A percentile compares a stretch with the other conserved stretches of the same genome.
phyloP scores from a whole-genome alignment of 345 rosid genomes.

The Camelina neglecta region DNA sequence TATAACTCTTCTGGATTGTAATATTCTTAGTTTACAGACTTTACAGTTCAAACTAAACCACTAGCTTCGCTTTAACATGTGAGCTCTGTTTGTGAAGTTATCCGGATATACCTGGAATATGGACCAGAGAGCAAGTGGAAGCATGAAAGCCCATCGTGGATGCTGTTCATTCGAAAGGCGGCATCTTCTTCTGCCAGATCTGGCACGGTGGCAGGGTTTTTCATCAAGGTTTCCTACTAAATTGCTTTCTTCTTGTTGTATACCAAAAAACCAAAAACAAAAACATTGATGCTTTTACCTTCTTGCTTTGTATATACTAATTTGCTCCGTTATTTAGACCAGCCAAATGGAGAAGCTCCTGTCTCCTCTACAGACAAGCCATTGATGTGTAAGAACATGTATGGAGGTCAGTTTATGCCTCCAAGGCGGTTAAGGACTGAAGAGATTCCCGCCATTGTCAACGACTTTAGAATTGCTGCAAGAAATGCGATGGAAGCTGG shows the following conservation, averaged over 20 bases:
- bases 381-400: slow-evolving; percentile 49
- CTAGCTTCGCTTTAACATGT: not conserved
- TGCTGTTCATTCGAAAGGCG: slow-evolving; percentile 78
- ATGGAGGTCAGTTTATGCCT: slow-evolving; percentile 47
- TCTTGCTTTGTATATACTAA: slow-evolving; percentile 1
- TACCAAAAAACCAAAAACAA: not conserved
- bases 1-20: not conserved
- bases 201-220: slow-evolving; percentile 75
- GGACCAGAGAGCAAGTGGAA: slow-evolving; percentile 75
- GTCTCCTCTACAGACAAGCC: slow-evolving; percentile 59
- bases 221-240: slow-evolving; percentile 41
- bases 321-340: slow-evolving; percentile 37
- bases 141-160: slow-evolving; percentile 81
- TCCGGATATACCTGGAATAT: slow-evolving; percentile 57
- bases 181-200: slow-evolving; percentile 68
- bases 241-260: not conserved
- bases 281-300: not conserved
- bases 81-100: slow-evolving; percentile 41
- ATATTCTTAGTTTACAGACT: not conserved
- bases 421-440: slow-evolving; percentile 59
- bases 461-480: slow-evolving; percentile 67
- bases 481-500: slow-evolving; percentile 75
- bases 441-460: slow-evolving; percentile 63
- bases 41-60: not conserved
- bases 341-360: slow-evolving; percentile 63